Percentiles rank a stretch among this genome's conserved stretches.
Evolutionary conservation across 225 moss, liverwort and hornwort genomes (phyloP).

Genomic region (Bryum argenteum): DNA sequence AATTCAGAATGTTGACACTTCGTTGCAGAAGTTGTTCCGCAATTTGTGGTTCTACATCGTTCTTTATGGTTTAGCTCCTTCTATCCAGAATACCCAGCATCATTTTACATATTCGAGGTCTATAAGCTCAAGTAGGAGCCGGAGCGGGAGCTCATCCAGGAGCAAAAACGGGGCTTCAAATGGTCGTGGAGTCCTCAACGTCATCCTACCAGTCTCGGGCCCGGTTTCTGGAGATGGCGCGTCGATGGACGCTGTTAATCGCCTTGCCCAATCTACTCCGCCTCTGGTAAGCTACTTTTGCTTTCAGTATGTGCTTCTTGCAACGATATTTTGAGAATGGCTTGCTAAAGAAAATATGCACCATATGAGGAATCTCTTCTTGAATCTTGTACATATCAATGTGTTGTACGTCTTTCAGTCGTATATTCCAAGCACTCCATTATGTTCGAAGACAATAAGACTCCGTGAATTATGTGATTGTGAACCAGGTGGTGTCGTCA

Average conservation of each 20-base stretch:
- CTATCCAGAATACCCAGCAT: slow-evolving; percentile 55
- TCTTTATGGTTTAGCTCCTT: slow-evolving; percentile 83
- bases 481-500: slow-evolving; percentile 70
- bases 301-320: slow-evolving; percentile 10
- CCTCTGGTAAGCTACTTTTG: slow-evolving; percentile 64
- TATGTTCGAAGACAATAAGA: slow-evolving; percentile 1
- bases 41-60: slow-evolving; percentile 90
- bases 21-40: slow-evolving; percentile 69
- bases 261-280: slow-evolving; percentile 73
- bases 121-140: slow-evolving; percentile 44
- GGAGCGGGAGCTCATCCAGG: slow-evolving; percentile 12
- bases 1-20: slow-evolving; percentile 64
- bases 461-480: slow-evolving; percentile 20
- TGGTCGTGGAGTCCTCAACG: slow-evolving; percentile 31
- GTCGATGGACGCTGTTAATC: slow-evolving; percentile 74
- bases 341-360: background rate
- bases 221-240: slow-evolving; percentile 58
- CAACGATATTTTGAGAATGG: background rate
- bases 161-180: slow-evolving; percentile 33
- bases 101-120: slow-evolving; percentile 46
- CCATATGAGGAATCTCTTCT: slow-evolving; percentile 1
- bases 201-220: slow-evolving; percentile 50
- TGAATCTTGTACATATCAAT: background rate
- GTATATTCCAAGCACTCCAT: background rate
- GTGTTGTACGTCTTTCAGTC: background rate